phyloP scores from a whole-genome alignment of 2,329 filamentous ascomycete genomes.

The Colletotrichum incanum region DNA sequence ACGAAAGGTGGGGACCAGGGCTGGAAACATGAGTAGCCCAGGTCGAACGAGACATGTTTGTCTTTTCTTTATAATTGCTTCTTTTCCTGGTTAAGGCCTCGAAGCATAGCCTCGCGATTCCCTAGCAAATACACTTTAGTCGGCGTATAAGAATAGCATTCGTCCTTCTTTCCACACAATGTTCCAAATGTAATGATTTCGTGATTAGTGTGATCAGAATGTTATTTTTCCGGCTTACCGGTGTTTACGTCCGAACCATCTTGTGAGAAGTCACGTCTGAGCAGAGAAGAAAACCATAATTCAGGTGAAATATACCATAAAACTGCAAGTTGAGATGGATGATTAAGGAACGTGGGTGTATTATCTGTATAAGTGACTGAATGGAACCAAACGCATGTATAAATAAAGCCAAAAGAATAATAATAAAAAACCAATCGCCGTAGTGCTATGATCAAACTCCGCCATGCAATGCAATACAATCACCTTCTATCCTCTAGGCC shows the following conservation, averaged over 20 bases:
- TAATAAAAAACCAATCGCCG: slow-evolving; percentile 10
- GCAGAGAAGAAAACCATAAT: too few species aligned
- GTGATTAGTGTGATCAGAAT: too few species aligned
- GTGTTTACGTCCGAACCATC: background rate
- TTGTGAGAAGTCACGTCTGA: background rate
- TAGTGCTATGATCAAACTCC: slow-evolving; percentile 28
- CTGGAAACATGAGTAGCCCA: background rate
- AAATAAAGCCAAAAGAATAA: background rate
- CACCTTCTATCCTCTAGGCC: background rate
- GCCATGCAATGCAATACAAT: slow-evolving; percentile 10
- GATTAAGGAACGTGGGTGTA: slow-evolving; percentile 21
- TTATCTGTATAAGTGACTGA: slow-evolving; percentile 2
- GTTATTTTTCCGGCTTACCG: background rate
- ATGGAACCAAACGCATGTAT: background rate
- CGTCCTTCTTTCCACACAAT: rapidly evolving
- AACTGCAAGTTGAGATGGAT: background rate
- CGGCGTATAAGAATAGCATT: background rate
- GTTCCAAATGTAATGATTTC: background rate
- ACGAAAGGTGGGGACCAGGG: background rate
- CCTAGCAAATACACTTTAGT: slow-evolving; percentile 23
- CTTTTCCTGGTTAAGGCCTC: slow-evolving; percentile 14
- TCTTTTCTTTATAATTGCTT: background rate
- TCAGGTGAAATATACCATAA: background rate
- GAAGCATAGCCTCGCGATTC: slow-evolving; percentile 28
- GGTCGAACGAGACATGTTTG: background rate